Base-by-base conservation (phyloP, 129 eudicot species). In the Pittosporum tobira region DNA sequence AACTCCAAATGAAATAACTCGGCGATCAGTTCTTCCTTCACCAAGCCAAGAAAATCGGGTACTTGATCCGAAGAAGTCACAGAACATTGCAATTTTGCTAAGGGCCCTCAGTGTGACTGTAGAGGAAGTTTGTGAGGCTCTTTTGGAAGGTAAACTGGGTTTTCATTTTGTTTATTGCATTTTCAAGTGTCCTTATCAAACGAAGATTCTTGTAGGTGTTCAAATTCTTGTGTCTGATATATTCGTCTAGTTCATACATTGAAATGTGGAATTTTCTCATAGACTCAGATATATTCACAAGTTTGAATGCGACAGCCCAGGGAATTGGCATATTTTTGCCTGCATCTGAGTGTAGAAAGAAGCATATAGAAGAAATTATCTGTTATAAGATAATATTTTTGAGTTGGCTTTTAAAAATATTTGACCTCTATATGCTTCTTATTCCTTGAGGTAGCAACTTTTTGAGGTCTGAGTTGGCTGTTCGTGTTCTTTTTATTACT, bases 61-160 rank as follows among this genome's bases (percentile, higher is more conserved):
- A 36, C 94, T 93, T 64, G 96, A 93, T 77, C 94, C 84, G 1
- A 93, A 93, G 75, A 93, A 84, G 76, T 77, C 99, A 19, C 96
- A 93, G 66, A 87, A 93, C 63, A 84, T 93, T 57, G 80, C 99
- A 5, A 93, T 93, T 55, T 55, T 80, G 34, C 60, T 93, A 49
- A 76, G 91, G 75, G 99, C 99, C 2, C 79, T 87, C 50, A 73
- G 71, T 68, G 96, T 87, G 58, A 87, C 99, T 1, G 58, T 70
- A 1, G 94, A 87, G 58, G 94, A 87, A 74, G 85, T 93, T 47
- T 77, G 96, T 68, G 94, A 87, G 40, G 88, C 94, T 68, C 94
- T 93, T 61, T 56, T 74, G 57, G 99, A 93, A 81, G 99, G 99
- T 93, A 68, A 5, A 8, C 49, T 69, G 10, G 20, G n/a, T 48